These are phyloP conservation scores for Colletotrichum trifolii DNA, from an alignment of 2,329 filamentous ascomycete species.

Conservation along the genomic window DNA sequence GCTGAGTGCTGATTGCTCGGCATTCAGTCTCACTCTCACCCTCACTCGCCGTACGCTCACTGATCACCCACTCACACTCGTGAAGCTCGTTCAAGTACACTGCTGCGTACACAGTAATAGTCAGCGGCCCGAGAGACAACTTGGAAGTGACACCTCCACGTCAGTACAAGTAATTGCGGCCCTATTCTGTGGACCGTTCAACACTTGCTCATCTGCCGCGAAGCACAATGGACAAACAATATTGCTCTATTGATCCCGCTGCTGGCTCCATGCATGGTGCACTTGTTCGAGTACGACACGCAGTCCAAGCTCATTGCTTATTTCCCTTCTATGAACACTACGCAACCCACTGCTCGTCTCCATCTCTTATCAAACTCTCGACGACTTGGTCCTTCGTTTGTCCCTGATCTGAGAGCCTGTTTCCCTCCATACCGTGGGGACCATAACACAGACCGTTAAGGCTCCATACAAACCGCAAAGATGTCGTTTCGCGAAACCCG, in stretches of 20 bases:
- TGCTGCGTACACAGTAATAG: neutral
- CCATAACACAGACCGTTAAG: no score
- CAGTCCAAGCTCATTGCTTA: neutral
- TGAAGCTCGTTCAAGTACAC: no score
- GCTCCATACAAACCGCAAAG: no score
- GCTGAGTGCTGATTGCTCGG: no score
- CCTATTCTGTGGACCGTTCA: constrained; percentile 16
- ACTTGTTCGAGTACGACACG: neutral
- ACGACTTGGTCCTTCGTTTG: neutral
- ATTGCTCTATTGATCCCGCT: neutral
- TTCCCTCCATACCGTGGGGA: no score
- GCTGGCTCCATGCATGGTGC: neutral
- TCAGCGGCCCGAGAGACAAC: no score
- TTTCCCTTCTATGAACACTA: neutral
- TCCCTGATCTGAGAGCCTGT: neutral
- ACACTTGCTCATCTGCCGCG: constrained; percentile 24
- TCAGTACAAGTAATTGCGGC: constrained; percentile 11
- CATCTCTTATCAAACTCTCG: constrained; percentile 12
- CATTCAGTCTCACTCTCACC: neutral
- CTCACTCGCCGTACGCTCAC: neutral
- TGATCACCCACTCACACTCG: neutral
- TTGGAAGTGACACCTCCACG: neutral
- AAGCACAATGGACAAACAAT: constrained; percentile 2
- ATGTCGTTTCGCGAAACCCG: no score
- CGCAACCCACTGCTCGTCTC: neutral